A percentile compares a stretch with the other conserved stretches of the same genome.
Conservation (phyloP, 805 yeast genomes). For the Ogataea henricii region DNA sequence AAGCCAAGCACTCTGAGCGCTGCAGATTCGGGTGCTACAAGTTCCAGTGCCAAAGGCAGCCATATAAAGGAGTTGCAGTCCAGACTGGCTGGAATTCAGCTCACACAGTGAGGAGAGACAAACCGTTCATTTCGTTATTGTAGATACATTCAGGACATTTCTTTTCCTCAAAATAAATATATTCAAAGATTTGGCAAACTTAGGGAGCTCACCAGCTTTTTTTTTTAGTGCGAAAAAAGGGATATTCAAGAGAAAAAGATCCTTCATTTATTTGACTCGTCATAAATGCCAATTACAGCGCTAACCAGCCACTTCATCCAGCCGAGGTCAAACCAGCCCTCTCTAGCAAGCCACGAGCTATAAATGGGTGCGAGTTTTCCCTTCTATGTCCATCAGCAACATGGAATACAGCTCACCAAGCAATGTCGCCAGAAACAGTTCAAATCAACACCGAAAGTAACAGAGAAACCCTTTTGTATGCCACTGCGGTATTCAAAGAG, state of each 20-base stretch:
- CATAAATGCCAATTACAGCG: too few relatives aligned
- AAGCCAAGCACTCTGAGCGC: conserved; percentile 1
- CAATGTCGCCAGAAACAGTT: neutral
- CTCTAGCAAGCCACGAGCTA: neutral
- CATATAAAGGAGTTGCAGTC: conserved; percentile 37
- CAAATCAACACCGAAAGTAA: conserved; percentile 16
- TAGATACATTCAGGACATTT: too few relatives aligned
- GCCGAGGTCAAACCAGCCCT: conserved; percentile 1
- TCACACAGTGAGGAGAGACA: conserved; percentile 10
- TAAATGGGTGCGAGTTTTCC: too few relatives aligned
- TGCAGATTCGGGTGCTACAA: conserved; percentile 8
- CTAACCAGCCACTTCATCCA: neutral
- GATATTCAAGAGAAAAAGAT: too few relatives aligned
- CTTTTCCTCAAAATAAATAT: too few relatives aligned
- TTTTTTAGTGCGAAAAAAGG: neutral
- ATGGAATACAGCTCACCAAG: too few relatives aligned
- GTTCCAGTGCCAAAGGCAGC: conserved; percentile 21
- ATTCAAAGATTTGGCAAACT: too few relatives aligned
- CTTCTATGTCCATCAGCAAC: too few relatives aligned
- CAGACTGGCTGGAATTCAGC: conserved; percentile 28
- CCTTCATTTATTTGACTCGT: conserved; percentile 1
- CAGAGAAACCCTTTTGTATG: conserved; percentile 18
- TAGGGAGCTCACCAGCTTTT: too few relatives aligned
- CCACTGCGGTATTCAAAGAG: conserved; percentile 21
- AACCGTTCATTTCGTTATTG: neutral